Evolutionary conservation across 139 green algal species (phyloP).

Genomic region (Nannochloris sp.): DNA sequence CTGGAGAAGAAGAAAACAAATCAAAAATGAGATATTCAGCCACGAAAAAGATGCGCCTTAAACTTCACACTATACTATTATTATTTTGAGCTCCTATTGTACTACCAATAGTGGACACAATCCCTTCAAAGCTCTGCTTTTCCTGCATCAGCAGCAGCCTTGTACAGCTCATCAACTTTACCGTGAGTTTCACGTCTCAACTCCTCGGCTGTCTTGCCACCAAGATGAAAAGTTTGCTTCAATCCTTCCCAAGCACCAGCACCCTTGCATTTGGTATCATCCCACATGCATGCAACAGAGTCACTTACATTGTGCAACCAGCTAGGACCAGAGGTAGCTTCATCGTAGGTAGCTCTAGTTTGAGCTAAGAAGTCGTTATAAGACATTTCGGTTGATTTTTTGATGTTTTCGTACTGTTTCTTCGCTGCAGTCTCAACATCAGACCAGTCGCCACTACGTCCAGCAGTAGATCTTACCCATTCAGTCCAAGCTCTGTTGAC

Average conservation of each 20-base stretch:
- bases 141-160: background rate
- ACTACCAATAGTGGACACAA: background rate
- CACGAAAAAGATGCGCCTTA: too few species aligned
- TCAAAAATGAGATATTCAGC: too few species aligned
- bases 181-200: conserved; percentile 3
- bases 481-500: background rate
- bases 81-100: background rate
- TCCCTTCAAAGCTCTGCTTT: conserved; percentile 30
- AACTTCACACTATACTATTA: background rate
- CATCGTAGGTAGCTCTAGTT: conserved; percentile 3
- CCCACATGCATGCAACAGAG: conserved; percentile 13
- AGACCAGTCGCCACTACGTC: background rate
- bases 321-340: background rate
- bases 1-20: too few species aligned
- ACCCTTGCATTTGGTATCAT: conserved; percentile 11
- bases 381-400: background rate
- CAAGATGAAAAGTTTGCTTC: background rate
- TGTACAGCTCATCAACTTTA: conserved; percentile 25
- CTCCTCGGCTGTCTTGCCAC: background rate
- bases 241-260: background rate
- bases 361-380: conserved; percentile 7
- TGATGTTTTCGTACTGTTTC: conserved; percentile 3
- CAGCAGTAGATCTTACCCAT: background rate
- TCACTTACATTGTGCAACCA: conserved; percentile 14
- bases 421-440: background rate